These are phyloP conservation scores for Pythium dissotocum DNA, from an alignment of 352 stramenopile genomes.

Conservation along the genomic window DNA sequence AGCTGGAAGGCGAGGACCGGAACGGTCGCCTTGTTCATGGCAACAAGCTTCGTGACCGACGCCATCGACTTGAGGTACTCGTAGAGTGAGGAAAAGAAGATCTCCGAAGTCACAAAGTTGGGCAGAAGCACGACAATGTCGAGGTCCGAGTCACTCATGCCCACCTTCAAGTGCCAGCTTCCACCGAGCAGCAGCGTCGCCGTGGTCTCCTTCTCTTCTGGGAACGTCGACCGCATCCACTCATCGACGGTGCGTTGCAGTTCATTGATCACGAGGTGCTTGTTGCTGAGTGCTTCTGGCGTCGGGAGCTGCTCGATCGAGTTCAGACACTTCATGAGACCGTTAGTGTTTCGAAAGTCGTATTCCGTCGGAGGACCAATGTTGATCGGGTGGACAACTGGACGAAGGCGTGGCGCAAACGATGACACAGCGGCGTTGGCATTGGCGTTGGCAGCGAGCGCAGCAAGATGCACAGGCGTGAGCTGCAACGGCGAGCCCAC, in stretches of 20 bases:
- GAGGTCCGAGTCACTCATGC: conserved; percentile 70
- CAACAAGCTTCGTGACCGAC: conserved; percentile 61
- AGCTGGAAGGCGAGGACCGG: conserved; percentile 79
- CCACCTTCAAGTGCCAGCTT: conserved; percentile 84
- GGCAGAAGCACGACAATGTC: conserved; percentile 80
- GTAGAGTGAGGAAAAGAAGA: conserved; percentile 71
- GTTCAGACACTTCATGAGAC: conserved; percentile 82
- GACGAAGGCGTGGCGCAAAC: conserved; percentile 40
- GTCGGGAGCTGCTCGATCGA: conserved; percentile 56
- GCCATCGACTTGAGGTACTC: conserved; percentile 43
- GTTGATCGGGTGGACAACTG: conserved; percentile 57
- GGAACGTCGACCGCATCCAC: conserved; percentile 62
- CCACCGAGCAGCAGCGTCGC: conserved; percentile 72
- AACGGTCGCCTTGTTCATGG: conserved; percentile 70
- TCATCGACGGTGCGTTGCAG: conserved; percentile 68
- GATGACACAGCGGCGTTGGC: neutral
- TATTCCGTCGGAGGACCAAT: conserved; percentile 67
- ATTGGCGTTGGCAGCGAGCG: conserved; percentile 12
- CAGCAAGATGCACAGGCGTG: conserved; percentile 25
- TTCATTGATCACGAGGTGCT: conserved; percentile 80
- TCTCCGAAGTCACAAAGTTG: conserved; percentile 50
- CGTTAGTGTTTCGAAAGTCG: conserved; percentile 79
- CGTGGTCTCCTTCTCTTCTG: conserved; percentile 35
- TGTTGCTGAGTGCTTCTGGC: conserved; percentile 57
- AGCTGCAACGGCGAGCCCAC: conserved; percentile 24